These are phyloP conservation scores for Clarireedia homoeocarpa DNA, from an alignment of 2,329 filamentous ascomycete genomes.

Conservation along the genomic window DNA sequence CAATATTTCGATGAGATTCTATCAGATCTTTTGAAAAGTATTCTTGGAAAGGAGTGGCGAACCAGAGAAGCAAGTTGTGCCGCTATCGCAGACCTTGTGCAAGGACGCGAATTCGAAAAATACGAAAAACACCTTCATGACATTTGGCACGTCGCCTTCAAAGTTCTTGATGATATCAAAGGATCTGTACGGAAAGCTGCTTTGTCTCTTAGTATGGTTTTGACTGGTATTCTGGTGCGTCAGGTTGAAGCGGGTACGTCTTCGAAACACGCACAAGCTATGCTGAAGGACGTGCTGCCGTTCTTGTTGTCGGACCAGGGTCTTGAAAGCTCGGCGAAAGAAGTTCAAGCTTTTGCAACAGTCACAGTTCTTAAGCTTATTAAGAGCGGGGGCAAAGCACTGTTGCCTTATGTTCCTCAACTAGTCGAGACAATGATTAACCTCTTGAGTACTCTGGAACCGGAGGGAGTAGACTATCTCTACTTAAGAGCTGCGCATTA, in stretches of 20 bases:
- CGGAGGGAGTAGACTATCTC: constrained; percentile 82
- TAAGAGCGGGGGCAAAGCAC: constrained; percentile 73
- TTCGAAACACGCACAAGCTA: constrained; percentile 61
- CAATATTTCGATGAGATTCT: constrained; percentile 84
- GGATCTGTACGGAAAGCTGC: constrained; percentile 78
- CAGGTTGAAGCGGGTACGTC: constrained; percentile 73
- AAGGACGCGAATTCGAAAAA: constrained; percentile 65
- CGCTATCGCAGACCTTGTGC: constrained; percentile 80
- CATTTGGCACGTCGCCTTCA: constrained; percentile 81
- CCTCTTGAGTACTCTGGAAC: constrained; percentile 80
- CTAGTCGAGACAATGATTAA: constrained; percentile 76
- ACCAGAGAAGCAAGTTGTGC: constrained; percentile 87
- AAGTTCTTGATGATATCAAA: constrained; percentile 94
- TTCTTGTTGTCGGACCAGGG: constrained; percentile 86
- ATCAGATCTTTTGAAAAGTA: constrained; percentile 74
- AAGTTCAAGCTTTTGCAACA: constrained; percentile 79
- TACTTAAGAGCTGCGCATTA: constrained; percentile 81
- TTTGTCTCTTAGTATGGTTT: constrained; percentile 69
- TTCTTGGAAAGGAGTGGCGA: constrained; percentile 88
- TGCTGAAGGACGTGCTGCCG: constrained; percentile 81
- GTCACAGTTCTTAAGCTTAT: constrained; percentile 79
- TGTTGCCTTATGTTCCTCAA: constrained; percentile 73
- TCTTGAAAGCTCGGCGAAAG: constrained; percentile 79
- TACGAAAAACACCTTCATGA: constrained; percentile 80
- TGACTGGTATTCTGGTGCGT: constrained; percentile 79